A percentile compares a stretch with the other conserved stretches of the same genome.
phyloP scores from a whole-genome alignment of 768 basidiomycete genomes.

The Infundibulicybe gibba region DNA sequence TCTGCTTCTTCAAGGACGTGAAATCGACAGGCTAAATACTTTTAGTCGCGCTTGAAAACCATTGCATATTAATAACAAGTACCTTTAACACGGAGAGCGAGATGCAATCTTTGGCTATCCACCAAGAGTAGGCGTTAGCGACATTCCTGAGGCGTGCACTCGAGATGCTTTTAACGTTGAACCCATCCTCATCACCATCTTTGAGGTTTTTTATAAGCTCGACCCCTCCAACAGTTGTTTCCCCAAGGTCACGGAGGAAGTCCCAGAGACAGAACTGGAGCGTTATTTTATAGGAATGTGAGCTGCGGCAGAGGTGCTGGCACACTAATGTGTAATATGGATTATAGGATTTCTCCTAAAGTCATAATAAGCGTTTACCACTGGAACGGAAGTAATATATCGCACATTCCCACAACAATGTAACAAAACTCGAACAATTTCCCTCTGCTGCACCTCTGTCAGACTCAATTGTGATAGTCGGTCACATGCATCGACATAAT shows the following conservation, averaged over 20 bases:
- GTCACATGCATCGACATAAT: slow-evolving; percentile 94
- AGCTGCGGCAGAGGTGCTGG: slow-evolving; percentile 72
- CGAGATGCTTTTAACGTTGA: slow-evolving; percentile 52
- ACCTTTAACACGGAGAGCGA: slow-evolving; percentile 84
- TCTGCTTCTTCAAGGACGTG: slow-evolving; percentile 60
- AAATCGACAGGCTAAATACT: slow-evolving; percentile 82
- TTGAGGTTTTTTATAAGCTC: slow-evolving; percentile 71
- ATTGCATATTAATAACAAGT: slow-evolving; percentile 4
- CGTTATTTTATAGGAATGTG: slow-evolving; percentile 88
- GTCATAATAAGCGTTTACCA: slow-evolving; percentile 1
- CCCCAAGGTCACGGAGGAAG: slow-evolving; percentile 88
- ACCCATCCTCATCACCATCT: slow-evolving; percentile 36
- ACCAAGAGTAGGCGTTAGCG: slow-evolving; percentile 89
- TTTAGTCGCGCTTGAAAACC: background rate
- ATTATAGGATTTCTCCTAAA: slow-evolving; percentile 87
- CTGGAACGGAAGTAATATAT: slow-evolving; percentile 5
- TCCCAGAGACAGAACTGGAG: slow-evolving; percentile 97
- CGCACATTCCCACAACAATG: slow-evolving; percentile 90
- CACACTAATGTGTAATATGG: slow-evolving; percentile 92
- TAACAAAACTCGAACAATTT: slow-evolving; percentile 88
- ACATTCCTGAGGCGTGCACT: slow-evolving; percentile 62
- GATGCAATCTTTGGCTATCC: slow-evolving; percentile 82
- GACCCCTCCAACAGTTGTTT: slow-evolving; percentile 74
- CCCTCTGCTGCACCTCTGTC: slow-evolving; percentile 88
- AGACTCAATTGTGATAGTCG: slow-evolving; percentile 81